Conservation (phyloP, 2,329 filamentous ascomycete genomes). For the Ophiostoma australiae region DNA sequence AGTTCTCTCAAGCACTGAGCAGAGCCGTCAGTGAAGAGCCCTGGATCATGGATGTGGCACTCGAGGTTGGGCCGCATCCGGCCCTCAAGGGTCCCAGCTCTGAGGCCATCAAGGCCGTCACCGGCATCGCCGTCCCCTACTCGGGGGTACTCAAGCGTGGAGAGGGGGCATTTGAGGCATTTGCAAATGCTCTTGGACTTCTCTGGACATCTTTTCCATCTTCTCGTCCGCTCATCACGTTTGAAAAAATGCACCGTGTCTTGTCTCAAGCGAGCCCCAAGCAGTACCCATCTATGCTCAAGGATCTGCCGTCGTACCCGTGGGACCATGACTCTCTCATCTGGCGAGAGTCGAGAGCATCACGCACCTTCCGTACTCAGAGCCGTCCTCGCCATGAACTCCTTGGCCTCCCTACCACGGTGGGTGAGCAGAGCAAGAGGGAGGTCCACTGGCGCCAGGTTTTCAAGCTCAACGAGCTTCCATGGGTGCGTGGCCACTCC, state of each 20-base stretch:
- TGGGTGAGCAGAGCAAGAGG: not conserved
- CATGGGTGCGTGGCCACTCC: not conserved
- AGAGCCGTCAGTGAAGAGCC: not conserved
- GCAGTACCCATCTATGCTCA: not conserved
- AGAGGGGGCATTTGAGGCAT: not conserved
- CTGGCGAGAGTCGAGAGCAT: not conserved
- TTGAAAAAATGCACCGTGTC: not conserved
- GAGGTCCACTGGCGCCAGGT: not conserved
- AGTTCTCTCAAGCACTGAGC: not conserved
- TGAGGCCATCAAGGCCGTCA: not conserved
- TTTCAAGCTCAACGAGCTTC: not conserved
- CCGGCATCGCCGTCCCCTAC: not conserved
- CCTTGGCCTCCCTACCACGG: not conserved
- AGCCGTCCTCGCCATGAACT: not conserved
- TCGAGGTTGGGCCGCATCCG: not conserved
- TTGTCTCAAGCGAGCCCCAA: not conserved
- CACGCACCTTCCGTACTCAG: not conserved
- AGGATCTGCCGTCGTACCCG: not conserved
- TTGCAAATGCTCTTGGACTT: not conserved
- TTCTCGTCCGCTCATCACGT: not conserved
- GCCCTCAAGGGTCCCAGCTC: not conserved
- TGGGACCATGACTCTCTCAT: not conserved
- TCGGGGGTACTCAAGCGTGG: not conserved
- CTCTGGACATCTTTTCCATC: not conserved
- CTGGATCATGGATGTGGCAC: not conserved